Evolutionary conservation across 2,329 filamentous ascomycete species (phyloP).

Genomic region (Escovopsis sp.): DNA sequence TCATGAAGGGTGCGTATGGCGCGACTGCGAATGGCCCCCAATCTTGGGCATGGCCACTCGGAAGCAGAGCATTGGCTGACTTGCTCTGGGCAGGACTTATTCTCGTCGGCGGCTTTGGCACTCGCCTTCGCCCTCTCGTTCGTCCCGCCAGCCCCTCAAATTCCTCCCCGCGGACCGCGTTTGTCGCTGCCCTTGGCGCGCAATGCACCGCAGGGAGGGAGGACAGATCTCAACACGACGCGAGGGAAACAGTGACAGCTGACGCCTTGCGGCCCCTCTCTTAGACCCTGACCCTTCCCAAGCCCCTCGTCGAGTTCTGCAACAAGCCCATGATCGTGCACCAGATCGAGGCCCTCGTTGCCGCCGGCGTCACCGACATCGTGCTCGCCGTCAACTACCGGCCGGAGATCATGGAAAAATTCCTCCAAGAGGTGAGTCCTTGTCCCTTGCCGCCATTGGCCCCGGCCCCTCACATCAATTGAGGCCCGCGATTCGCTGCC

Average conservation of each 20-base stretch:
- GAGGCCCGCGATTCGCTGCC: constrained; percentile 2
- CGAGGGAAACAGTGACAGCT: constrained; percentile 4
- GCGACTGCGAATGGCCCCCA: not conserved
- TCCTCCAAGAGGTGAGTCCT: constrained; percentile 61
- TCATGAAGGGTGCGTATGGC: constrained; percentile 21
- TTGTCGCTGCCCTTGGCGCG: not conserved
- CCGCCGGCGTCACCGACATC: constrained; percentile 90
- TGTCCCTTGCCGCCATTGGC: not conserved
- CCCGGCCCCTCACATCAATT: not conserved
- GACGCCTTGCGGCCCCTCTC: constrained; percentile 10
- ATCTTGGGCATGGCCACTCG: not conserved
- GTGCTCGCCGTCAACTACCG: constrained; percentile 98
- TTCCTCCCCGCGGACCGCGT: not conserved
- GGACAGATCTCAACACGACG: not conserved
- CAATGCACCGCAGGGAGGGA: not conserved
- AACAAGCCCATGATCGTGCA: constrained; percentile 99
- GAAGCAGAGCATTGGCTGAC: constrained; percentile 7
- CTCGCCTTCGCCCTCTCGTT: constrained; percentile 90
- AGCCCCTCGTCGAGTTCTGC: constrained; percentile 93
- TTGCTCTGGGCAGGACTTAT: constrained; percentile 57
- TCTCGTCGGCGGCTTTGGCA: constrained; percentile 98
- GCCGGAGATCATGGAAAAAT: constrained; percentile 92
- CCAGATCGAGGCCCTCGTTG: constrained; percentile 89
- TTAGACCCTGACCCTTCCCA: constrained; percentile 90
- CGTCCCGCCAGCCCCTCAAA: constrained; percentile 17